Conservation (phyloP, 495 filamentous ascomycete genomes). For the Bacidia rubella region DNA sequence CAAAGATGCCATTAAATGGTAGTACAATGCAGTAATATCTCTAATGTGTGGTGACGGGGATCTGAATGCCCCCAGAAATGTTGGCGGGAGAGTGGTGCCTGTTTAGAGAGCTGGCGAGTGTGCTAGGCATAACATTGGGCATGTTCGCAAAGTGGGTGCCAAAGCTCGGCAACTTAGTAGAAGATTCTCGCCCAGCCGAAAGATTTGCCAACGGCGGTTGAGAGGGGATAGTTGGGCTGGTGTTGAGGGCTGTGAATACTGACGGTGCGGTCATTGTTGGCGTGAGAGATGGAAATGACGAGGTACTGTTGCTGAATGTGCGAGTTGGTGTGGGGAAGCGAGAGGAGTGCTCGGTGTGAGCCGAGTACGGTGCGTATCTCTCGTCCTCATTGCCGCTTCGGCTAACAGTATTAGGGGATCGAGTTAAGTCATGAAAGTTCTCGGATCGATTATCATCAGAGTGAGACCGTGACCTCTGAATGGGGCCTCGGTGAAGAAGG, state of each 20-base stretch:
- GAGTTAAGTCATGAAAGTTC: slow-evolving; percentile 4
- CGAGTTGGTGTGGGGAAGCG: slow-evolving; percentile 6
- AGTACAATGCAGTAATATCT: background rate
- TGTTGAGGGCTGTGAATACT: background rate
- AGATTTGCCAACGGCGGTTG: background rate
- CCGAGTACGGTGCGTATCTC: background rate
- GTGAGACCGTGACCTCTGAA: slow-evolving; percentile 8
- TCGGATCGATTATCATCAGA: background rate
- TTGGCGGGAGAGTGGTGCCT: background rate
- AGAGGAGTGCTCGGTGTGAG: background rate
- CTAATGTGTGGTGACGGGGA: background rate
- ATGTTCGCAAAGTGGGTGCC: background rate
- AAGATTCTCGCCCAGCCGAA: background rate
- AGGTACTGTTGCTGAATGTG: slow-evolving; percentile 10
- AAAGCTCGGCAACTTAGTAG: background rate
- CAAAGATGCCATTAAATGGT: background rate
- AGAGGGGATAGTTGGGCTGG: background rate
- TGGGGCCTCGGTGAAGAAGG: background rate
- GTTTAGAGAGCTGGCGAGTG: background rate
- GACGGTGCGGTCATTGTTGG: slow-evolving; percentile 10
- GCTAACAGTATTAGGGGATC: background rate
- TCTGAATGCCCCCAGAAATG: background rate
- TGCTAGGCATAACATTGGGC: background rate
- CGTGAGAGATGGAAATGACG: slow-evolving; percentile 5
- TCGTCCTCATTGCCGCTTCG: background rate